Base-by-base conservation (phyloP, 2,329 filamentous ascomycete species). In the Trichoderma cornu-damae region DNA sequence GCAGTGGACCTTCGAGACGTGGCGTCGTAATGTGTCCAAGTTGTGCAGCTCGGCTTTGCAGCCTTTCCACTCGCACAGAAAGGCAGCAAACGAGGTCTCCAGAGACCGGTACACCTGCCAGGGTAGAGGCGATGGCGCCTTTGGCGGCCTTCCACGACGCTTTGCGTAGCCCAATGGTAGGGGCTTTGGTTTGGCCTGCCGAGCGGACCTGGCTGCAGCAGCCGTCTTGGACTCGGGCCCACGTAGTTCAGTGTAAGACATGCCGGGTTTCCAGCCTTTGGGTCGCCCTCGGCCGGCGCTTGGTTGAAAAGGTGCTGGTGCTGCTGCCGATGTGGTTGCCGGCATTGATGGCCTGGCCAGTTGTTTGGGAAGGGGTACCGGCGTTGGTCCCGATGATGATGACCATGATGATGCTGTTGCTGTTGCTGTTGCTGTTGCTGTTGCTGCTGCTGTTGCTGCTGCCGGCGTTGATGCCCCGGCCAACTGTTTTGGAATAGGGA, bases 21-120 rank as follows among this genome's bases (percentile, higher is more conserved):
- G 84, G 56, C 70, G 72, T 22, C 78, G 74, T 38, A 87, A 67
- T 8, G 82, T 86, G 11, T 80, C 79, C 57, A 85, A 68, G 63
- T 87, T 87, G 50, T 85, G 82, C 44, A 87, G 71, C 68, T 85
- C 80, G 3, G 83, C 83, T 28, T 73, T 75, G 64, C 84, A 87
- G 0, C 72, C 72, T 20, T 70, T 61, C 84, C 84, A 87, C 66
- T 86, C 81, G 67, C 84, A 87, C 8, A 76, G 59, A 64, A 82
- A 87, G 2, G 74, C 67, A n/a, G 75, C 57, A 62, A 79, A 85
- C 4, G 68, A 69, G 5, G 79, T 74, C 20, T 73, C 65, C 20
- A 75, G 66, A 18, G 61, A 64, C 26, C 69, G 65, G 58, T 80
- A 83, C 26, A 75, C 66, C 11, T 75, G 70, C 43, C 70, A 65